Evolutionary conservation across 352 stramenopile species (phyloP), one percentile per base, ranked within the genome.

Genomic region (Globisporangium nodosum): DNA sequence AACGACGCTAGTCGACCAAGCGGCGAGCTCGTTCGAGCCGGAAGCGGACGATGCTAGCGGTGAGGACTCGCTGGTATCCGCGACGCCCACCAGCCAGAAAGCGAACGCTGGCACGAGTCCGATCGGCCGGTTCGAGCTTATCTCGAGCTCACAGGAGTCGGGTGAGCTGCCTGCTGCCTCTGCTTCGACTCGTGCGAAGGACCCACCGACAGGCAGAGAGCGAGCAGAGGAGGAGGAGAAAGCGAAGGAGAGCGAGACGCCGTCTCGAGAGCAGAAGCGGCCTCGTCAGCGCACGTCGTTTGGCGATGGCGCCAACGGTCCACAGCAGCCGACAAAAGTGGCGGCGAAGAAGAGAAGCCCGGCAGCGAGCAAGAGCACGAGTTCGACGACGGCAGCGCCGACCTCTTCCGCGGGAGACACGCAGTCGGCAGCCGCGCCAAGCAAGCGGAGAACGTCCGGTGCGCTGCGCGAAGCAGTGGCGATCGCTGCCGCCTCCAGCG

Each of bases 391-490:
- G 40, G 8, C 13, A 3, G 16, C 18, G 15, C 40, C 6, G 12
- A 16, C 3, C 16, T 6, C 40, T 11, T 4, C 16, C 12, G 47
- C 30, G 27, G 4, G 20, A 12, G 43, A 52, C 40, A 47, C 5
- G 33, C 48, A 46, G 4, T 52, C 50, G 30, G 56, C 56, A 37
- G 24, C 24, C 24, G 42, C 35, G 2, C 45, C 62, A 5, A 65
- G 24, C 24, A 27, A 68, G 27, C 50, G 57, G 24, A 61, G 66
- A 40, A 61, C 50, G 12, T 66, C 62, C 1, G 20, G 49, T 21
- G 2, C 45, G 16, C 18, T 56, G 20, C 52, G 46, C 16, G 49
- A 56, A 30, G 56, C 56, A 8, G 43, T 62, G 13, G 27, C 39
- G 15, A 27, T 54, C 31, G 31, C 58, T 8, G 13, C 49, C 31